These are phyloP conservation scores for Metarhizium album DNA, from an alignment of 2,329 filamentous ascomycete species.

Conservation along the genomic window DNA sequence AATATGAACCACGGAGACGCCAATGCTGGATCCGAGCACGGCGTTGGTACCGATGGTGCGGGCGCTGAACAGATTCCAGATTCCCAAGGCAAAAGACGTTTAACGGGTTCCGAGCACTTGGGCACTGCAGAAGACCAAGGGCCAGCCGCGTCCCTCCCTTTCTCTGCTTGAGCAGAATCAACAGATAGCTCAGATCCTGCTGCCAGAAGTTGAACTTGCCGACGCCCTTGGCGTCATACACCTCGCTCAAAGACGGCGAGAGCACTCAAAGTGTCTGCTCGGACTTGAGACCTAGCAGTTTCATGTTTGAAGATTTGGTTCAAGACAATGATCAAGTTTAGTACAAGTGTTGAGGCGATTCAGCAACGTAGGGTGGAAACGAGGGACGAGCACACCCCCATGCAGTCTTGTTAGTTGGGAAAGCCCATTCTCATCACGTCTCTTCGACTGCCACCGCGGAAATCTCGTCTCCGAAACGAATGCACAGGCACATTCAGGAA, in stretches of 20 bases:
- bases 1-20: no score
- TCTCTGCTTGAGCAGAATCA: slow-evolving; percentile 30
- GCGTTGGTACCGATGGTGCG: slow-evolving; percentile 29
- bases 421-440: not conserved
- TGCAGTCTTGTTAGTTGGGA: not conserved
- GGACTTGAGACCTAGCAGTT: not conserved
- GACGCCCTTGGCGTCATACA: slow-evolving; percentile 11
- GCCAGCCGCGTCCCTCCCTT: no score
- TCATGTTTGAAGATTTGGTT: not conserved
- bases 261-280: not conserved
- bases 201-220: slow-evolving; percentile 29
- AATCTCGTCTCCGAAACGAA: no score
- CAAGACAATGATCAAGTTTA: not conserved
- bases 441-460: no score
- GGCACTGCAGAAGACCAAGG: slow-evolving; percentile 29
- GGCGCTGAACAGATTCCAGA: slow-evolving; percentile 29
- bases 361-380: not conserved
- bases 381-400: not conserved
- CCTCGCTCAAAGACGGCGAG: not conserved
- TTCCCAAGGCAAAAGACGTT: slow-evolving; percentile 33
- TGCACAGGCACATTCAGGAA: not conserved
- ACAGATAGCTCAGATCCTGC: slow-evolving; percentile 33
- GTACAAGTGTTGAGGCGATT: not conserved
- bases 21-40: slow-evolving; percentile 30
- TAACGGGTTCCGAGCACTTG: slow-evolving; percentile 32